A percentile compares a stretch with the other conserved stretches of the same genome.
Evolutionary conservation across 2,329 filamentous ascomycete genomes (phyloP).

Genomic region (Claviceps monticola): DNA sequence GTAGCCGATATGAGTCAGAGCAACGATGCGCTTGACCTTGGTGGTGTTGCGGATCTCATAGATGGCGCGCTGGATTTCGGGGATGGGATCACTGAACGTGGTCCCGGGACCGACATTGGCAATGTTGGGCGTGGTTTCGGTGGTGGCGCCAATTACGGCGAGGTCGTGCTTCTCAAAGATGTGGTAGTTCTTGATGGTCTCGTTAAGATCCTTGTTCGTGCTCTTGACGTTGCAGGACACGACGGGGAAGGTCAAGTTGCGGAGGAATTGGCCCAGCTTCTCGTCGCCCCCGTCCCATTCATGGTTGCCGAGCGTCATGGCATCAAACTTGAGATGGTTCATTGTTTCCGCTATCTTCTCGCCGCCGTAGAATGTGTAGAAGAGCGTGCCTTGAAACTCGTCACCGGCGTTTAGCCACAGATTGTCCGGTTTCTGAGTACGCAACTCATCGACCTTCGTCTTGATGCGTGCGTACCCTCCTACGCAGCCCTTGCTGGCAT

Average conservation of each 20-base stretch:
- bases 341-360: conserved; percentile 55
- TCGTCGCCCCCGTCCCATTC: conserved; percentile 55
- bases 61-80: conserved; percentile 45
- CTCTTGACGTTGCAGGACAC: conserved; percentile 50
- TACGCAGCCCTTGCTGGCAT: conserved; percentile 42
- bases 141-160: conserved; percentile 48
- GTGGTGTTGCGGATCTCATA: conserved; percentile 47
- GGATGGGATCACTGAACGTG: conserved; percentile 41
- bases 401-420: conserved; percentile 54
- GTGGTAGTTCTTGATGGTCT: conserved; percentile 50
- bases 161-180: conserved; percentile 47
- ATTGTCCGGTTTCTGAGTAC: conserved; percentile 43
- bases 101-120: conserved; percentile 44
- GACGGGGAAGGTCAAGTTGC: conserved; percentile 51
- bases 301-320: conserved; percentile 55
- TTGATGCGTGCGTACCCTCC: conserved; percentile 54
- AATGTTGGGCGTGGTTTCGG: conserved; percentile 27
- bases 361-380: conserved; percentile 51
- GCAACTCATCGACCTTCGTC: conserved; percentile 41
- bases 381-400: conserved; percentile 55
- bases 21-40: conserved; percentile 49
- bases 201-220: conserved; percentile 43
- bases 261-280: conserved; percentile 44
- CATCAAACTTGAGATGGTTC: conserved; percentile 52
- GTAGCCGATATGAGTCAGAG: conserved; percentile 55